Base-by-base conservation (phyloP, 352 stramenopile genomes). In the Phytopythium helicoides region DNA sequence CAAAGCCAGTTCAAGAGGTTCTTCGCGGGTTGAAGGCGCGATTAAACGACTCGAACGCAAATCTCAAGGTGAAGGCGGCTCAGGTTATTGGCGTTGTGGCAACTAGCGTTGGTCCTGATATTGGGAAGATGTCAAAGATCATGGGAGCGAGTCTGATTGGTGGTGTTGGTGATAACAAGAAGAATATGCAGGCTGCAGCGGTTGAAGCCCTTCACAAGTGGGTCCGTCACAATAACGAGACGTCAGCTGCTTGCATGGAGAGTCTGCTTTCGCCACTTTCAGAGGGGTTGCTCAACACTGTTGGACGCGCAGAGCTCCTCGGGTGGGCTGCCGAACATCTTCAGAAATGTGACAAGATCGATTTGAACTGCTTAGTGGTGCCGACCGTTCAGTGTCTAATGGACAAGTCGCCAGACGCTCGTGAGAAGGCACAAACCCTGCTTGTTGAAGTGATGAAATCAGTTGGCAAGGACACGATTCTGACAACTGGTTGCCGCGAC, bases 91-190 rank as follows among this genome's bases (percentile, higher is more conserved):
- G 69, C 12, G 56, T 92, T 1, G 65, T 94, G 3, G 86, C 84
- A 10, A 61, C 80, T 9, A 92, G 84, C 40, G 68, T 95, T 52
- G 84, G 84, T 6, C 76, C 81, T 7, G 83, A 93, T 34, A 71
- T 94, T 23, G 57, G 53, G 6, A 92, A 92, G 53, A 77, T 94
- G 75, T 89, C 83, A 5, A 95, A 95, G 54, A 60, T 89, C 31
- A 65, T 94, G 14, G 84, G 82, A 15, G 57, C 70, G 12, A 89
- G 54, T 52, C 55, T 95, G 15, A 69, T 94, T 25, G 62, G 71
- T 23, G 84, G 86, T 11, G 82, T 94, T 28, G 69, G 70, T 3
- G 86, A 95, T 62, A 95, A 95, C 68, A 95, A 95, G 62, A 95
- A 95, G 58, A 76, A 74, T 16, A 94, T 95, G 86, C 84, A 93